Evolutionary conservation across 352 stramenopile species (phyloP).

Genomic region (Globisporangium cylindrosporum): DNA sequence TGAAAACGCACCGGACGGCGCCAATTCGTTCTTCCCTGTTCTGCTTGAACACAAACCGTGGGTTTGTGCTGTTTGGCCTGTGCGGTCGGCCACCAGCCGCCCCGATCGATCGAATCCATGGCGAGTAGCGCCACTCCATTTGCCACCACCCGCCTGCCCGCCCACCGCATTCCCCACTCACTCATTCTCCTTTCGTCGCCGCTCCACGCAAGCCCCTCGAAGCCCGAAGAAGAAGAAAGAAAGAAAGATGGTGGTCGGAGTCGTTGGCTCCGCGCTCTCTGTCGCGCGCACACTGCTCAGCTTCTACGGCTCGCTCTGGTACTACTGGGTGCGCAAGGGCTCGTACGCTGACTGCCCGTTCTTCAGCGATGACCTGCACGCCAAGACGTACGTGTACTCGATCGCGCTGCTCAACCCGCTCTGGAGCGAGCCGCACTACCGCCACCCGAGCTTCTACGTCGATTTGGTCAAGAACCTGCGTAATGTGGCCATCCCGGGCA

Average conservation of each 20-base stretch:
- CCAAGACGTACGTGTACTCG: conserved; percentile 94
- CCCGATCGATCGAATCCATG: not conserved
- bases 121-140: not conserved
- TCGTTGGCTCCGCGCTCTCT: conserved; percentile 23
- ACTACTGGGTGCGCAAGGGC: conserved; percentile 79
- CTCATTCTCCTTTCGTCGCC: conserved; percentile 13
- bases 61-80: not conserved
- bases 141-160: not conserved
- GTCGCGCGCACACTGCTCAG: conserved; percentile 48
- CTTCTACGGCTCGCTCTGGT: conserved; percentile 75
- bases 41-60: not conserved
- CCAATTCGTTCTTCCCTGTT: conserved; percentile 4
- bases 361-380: conserved; percentile 73
- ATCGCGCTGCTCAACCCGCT: conserved; percentile 93
- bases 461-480: conserved; percentile 96
- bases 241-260: conserved; percentile 29
- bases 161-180: not conserved
- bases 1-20: not conserved
- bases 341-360: conserved; percentile 76
- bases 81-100: not conserved
- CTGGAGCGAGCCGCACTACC: conserved; percentile 96
- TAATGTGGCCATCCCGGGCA: conserved; percentile 97
- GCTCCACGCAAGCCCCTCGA: conserved; percentile 5
- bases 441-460: conserved; percentile 92
- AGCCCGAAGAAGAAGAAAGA: not conserved